Evolutionary conservation across 805 yeast species (phyloP).

Genomic region (Ogataea corticis): DNA sequence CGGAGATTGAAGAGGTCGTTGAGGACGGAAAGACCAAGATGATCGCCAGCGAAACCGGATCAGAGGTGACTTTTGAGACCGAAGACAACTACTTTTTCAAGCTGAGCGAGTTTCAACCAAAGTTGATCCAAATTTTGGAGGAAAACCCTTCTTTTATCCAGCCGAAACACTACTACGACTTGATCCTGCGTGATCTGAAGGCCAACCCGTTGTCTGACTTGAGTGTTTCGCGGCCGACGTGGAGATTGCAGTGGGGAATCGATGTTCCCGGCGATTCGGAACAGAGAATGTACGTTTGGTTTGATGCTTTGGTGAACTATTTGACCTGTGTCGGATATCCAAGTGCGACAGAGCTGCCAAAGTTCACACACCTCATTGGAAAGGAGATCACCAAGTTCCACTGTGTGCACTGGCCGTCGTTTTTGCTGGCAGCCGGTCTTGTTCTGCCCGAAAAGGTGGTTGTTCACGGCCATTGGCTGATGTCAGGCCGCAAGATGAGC

Average conservation of each 20-base stretch:
- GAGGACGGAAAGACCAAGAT: constrained; percentile 32
- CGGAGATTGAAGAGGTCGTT: constrained; percentile 54
- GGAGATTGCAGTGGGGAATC: constrained; percentile 86
- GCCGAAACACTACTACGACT: constrained; percentile 58
- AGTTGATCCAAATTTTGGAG: constrained; percentile 50
- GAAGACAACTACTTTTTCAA: constrained; percentile 89
- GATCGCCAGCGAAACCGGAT: constrained; percentile 68
- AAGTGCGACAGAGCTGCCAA: constrained; percentile 21
- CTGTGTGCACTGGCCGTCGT: constrained; percentile 91
- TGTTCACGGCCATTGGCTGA: constrained; percentile 94
- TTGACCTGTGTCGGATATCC: constrained; percentile 69
- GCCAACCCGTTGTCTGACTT: constrained; percentile 56
- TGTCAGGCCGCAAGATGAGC: constrained; percentile 90
- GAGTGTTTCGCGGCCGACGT: constrained; percentile 82
- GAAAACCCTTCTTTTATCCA: constrained; percentile 58
- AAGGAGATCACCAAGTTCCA: constrained; percentile 91
- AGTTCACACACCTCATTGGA: constrained; percentile 74
- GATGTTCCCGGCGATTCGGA: constrained; percentile 76
- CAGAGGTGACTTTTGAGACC: constrained; percentile 69
- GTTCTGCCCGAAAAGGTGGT: constrained; percentile 71
- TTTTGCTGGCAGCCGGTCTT: constrained; percentile 78
- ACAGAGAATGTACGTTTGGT: constrained; percentile 93
- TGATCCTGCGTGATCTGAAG: constrained; percentile 59
- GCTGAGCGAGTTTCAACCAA: constrained; percentile 58
- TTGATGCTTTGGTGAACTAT: constrained; percentile 90